Base-by-base conservation (phyloP, 495 filamentous ascomycete species). In the Trichoderma erinaceum region DNA sequence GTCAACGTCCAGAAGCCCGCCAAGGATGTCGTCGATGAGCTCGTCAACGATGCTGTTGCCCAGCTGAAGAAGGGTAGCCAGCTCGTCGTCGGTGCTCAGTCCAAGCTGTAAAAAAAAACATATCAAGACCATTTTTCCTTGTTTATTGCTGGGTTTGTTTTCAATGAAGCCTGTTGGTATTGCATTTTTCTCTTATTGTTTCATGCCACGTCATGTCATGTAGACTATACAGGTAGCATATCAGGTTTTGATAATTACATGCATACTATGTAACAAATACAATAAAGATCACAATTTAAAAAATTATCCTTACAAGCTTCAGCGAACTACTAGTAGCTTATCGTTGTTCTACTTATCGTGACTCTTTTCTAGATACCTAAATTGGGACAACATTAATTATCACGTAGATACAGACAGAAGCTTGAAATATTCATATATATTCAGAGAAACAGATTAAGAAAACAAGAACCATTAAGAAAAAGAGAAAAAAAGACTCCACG, bases 11-110 rank as follows among this genome's bases (percentile, higher is more conserved):
- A 89, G 85, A 96, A 96, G 87, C 77, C 86, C 50, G 95, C 95
- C 68, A 97, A 95, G 87, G 90, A 76, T 4, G 92, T 99, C 71
- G 90, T 99, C 63, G 94, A 99, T 75, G 95, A 99, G 80, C 90
- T 99, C 74, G 88, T 98, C 65, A 76, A 77, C n/a, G 93, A 96
- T 74, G 93, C 92, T 41, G 87, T 90, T 69, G 83, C 78, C 68
- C 85, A 85, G 75, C 72, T 96, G 69, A 79, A 88, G 73, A 84
- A 85, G 73, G 88, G 90, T 64, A 81, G 83, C 75, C 79, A 85
- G 76, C 82, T 91, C 85, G 73, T 85, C 64, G 21, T 44, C 41
- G 35, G 35, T 41, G 10, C 35, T 66, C 76, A 87, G 4, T 61
- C 56, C 67, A 92, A 91, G 81, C 75, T 91, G 77, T 91, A 88